Evolutionary conservation across 768 basidiomycete species (phyloP), one percentile per base, ranked within the genome.

Genomic region (Macrocybe gigantea): DNA sequence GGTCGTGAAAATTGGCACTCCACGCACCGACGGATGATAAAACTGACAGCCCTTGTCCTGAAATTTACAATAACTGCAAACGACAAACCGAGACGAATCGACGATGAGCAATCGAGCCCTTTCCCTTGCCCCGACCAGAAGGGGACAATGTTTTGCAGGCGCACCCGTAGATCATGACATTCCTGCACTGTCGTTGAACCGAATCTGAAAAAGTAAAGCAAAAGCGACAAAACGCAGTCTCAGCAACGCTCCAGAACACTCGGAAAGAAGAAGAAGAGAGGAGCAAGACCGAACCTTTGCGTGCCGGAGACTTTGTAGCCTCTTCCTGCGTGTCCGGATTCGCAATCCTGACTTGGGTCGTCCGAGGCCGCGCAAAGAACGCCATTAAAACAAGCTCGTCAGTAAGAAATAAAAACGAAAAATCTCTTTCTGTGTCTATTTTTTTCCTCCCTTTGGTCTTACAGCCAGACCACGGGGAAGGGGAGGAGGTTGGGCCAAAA

Each of bases 121-220:
- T 22, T 22, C 4, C 22, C 22, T 22, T 30, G 41, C 35, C 7
- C 7, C 38, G 33, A 12, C 10, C 29, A 33, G 14, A 45, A 10
- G 14, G 15, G 34, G 32, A n/a, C 29, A 11, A 32, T 6, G 14
- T 11, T 38, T 13, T 13, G 42, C 0, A 12, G 30, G 54, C 64
- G 54, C 68, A 93, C 92, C 93, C 93, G 61, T 93, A 88, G 53
- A 95, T 93, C 63, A 88, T 71, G 44, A 93, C 82, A 71, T 96
- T 95, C 60, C 88, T 82, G 68, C 93, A 96, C 59, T 93, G 86
- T 45, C 85, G 79, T 63, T 84, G 82, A 10, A 78, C 74, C 40
- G 79, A 73, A 67, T 88, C 85, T 88, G 59, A 37, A 15, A 14
- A 32, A 15, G 37, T 37, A 40, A 45, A 41, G n/a, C n/a, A n/a